Base-by-base conservation (phyloP, 1,284 basidiomycete species). In the Trichosporon sp. region DNA sequence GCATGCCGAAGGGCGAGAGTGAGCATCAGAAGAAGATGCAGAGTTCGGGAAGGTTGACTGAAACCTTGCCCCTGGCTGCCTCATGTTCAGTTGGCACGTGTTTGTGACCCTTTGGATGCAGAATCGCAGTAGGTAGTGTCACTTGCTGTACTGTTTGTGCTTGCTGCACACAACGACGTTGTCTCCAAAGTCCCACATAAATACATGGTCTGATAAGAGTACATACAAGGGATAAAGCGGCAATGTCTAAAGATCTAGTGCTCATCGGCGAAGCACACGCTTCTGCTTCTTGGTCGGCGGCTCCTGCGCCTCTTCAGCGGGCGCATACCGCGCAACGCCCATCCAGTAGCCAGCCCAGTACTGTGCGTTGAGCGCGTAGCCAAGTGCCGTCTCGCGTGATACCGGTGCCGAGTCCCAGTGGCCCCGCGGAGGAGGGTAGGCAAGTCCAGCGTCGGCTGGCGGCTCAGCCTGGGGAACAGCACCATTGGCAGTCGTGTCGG, bases 301-400 rank as follows among this genome's bases (percentile, higher is more conserved):
- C 25, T 54, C 25, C 3, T 37, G 5, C 4, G 34, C 34, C 13
- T 10, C 49, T 31, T 54, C 49, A n/a, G 49, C 49, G 6, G 49
- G 49, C 27, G 49, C 49, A 13, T 54, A 54, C 27, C 27, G 25
- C 16, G 76, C 75, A 9, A 78, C 70, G 13, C 77, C 77, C 74
- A 79, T 78, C 78, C 78, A 79, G 68, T 76, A 79, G 25, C 78
- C 78, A 2, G 78, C 78, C 75, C 75, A 76, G 65, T 78, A 79
- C 65, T 79, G 78, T 29, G 78, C 76, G 9, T 74, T 70, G 68
- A 79, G 74, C 14, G 76, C 76, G 58, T 74, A 75, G 5, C 69
- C 67, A 11, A 78, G 54, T 4, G 78, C 78, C 27, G 71, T 72
- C 34, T 76, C 74, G 52, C 61, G 64, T 9, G 44, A 27, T 6